Percentiles rank a stretch among this genome's conserved stretches.
These are phyloP conservation scores for Capsella bursapastoris DNA, from an alignment of 345 rosid genomes.

Conservation along the genomic window DNA sequence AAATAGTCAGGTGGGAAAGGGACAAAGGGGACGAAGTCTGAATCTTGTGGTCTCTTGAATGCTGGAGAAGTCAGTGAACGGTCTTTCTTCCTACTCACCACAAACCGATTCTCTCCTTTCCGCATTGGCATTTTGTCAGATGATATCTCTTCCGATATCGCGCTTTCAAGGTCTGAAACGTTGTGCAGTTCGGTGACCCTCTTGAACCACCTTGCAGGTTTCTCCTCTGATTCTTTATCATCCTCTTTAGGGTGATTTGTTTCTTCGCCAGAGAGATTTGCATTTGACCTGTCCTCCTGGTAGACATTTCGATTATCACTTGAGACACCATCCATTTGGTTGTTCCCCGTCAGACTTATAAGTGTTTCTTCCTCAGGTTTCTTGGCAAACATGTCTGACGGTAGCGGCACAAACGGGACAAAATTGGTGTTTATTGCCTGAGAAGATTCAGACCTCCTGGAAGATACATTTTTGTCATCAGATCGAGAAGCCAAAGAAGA, in stretches of 20 bases:
- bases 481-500: constrained; percentile 40
- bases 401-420: constrained; percentile 81
- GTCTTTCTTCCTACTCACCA: constrained; percentile 77
- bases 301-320: constrained; percentile 24
- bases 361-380: constrained; percentile 50
- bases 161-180: constrained; percentile 52
- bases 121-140: constrained; percentile 80
- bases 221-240: constrained; percentile 54
- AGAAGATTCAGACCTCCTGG: constrained; percentile 46
- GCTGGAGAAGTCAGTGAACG: constrained; percentile 75
- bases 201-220: constrained; percentile 73
- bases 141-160: constrained; percentile 59
- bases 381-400: constrained; percentile 76
- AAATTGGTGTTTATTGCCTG: constrained; percentile 49
- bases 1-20: constrained; percentile 86
- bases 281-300: constrained; percentile 31
- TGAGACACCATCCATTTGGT: constrained; percentile 28
- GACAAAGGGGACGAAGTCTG: constrained; percentile 76
- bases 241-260: constrained; percentile 51
- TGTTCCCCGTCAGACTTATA: constrained; percentile 33
- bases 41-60: constrained; percentile 69
- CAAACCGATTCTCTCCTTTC: constrained; percentile 80
- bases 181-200: constrained; percentile 67
- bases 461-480: constrained; percentile 20
- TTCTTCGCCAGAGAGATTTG: constrained; percentile 35